Evolutionary conservation across 1,284 basidiomycete species (phyloP).

Genomic region (Cutaneotrichosporon dermatis): DNA sequence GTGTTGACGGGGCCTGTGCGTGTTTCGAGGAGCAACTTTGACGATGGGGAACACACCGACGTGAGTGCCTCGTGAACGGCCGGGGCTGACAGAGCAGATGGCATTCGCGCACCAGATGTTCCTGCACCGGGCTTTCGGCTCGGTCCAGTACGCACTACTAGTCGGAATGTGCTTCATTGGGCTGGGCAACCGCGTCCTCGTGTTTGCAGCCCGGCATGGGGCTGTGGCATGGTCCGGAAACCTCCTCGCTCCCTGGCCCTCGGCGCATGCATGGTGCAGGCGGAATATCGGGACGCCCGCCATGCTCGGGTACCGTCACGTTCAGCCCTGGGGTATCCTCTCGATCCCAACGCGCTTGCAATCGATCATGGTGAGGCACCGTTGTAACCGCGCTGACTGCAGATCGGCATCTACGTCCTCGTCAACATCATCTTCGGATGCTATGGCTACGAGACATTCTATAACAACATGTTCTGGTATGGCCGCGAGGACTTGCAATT

Average conservation of each 20-base stretch:
- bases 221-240: not conserved
- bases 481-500: conserved; percentile 13
- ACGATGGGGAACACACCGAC: conserved; percentile 2
- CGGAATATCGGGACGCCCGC: conserved; percentile 25
- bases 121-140: conserved; percentile 28
- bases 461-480: conserved; percentile 23
- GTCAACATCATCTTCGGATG: conserved; percentile 41
- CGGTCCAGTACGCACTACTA: conserved; percentile 23
- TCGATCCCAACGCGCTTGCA: conserved; percentile 31
- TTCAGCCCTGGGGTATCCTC: conserved; percentile 25
- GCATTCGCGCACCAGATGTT: not conserved
- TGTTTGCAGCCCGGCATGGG: not conserved
- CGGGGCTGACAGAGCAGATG: not conserved
- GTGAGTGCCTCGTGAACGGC: not conserved
- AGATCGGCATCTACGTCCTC: conserved; percentile 27
- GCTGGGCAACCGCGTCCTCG: conserved; percentile 14
- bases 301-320: conserved; percentile 23
- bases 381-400: not conserved
- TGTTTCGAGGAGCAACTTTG: conserved; percentile 1
- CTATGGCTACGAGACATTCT: conserved; percentile 56
- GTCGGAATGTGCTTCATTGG: conserved; percentile 19
- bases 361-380: conserved; percentile 21
- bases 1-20: conserved; percentile 1
- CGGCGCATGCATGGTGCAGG: conserved; percentile 15
- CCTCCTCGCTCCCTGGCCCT: conserved; percentile 1